A percentile compares a stretch with the other conserved stretches of the same genome.
phyloP scores from a whole-genome alignment of 2,329 filamentous ascomycete genomes.

The Rhexocercosporidium sp. region DNA sequence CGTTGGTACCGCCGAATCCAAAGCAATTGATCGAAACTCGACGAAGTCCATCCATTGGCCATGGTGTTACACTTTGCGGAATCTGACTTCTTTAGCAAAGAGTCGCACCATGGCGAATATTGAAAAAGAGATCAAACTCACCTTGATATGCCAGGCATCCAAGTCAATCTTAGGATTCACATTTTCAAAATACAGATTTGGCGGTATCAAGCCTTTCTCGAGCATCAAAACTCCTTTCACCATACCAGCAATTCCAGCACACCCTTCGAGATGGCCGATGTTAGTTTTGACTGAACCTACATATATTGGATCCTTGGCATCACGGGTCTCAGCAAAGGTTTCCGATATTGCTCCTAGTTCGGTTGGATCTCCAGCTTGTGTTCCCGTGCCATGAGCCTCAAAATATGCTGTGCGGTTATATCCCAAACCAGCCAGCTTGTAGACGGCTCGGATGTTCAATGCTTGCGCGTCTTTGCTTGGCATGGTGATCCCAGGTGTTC shows the following conservation, averaged over 20 bases:
- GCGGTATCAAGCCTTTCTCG: conserved; percentile 49
- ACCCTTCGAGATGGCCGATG: conserved; percentile 45
- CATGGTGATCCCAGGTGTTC: conserved; percentile 50
- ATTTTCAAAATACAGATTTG: conserved; percentile 48
- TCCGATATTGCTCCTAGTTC: conserved; percentile 32
- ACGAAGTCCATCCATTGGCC: conserved; percentile 48
- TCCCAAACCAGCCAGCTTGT: conserved; percentile 8
- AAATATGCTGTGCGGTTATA: conserved; percentile 29
- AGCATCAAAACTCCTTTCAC: conserved; percentile 50
- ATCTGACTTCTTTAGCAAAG: not conserved
- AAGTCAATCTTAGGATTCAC: conserved; percentile 45
- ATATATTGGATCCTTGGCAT: conserved; percentile 26
- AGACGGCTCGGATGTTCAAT: conserved; percentile 22
- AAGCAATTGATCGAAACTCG: conserved; percentile 47
- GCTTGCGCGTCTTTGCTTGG: conserved; percentile 52
- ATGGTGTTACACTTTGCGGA: conserved; percentile 22
- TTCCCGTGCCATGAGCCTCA: conserved; percentile 39
- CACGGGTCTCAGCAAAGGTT: conserved; percentile 26
- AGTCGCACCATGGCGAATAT: too few species aligned
- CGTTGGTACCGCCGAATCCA: conserved; percentile 42
- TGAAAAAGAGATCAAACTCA: conserved; percentile 20
- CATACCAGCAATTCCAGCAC: conserved; percentile 45
- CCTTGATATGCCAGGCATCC: conserved; percentile 45
- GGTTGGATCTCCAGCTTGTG: conserved; percentile 36
- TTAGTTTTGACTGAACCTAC: conserved; percentile 41